These are phyloP conservation scores for Candida coquimbonensis DNA, from an alignment of 805 yeast species.

Conservation along the genomic window DNA sequence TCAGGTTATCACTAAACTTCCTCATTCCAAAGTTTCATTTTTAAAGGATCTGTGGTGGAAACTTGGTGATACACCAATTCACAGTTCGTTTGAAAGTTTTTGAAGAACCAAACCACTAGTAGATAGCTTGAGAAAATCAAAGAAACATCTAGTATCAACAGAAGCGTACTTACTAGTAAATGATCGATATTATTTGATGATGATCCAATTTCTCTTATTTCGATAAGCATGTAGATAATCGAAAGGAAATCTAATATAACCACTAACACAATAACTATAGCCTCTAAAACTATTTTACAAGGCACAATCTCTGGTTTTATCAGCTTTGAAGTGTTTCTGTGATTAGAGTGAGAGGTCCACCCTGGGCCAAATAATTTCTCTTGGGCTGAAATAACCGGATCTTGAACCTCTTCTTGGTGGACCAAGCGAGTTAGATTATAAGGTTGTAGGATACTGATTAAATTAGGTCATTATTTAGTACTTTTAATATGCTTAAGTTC, in stretches of 20 bases:
- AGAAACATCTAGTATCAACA: neutral
- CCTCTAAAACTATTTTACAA: neutral
- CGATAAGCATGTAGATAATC: neutral
- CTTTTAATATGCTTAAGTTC: too few species aligned
- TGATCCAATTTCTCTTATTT: neutral
- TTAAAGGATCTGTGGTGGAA: neutral
- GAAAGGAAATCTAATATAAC: neutral
- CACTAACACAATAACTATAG: neutral
- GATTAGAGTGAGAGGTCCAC: too few species aligned
- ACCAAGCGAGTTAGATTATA: too few species aligned
- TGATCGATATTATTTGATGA: too few species aligned
- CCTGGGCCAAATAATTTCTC: neutral
- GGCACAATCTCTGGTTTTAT: neutral
- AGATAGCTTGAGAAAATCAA: neutral
- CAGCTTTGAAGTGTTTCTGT: neutral
- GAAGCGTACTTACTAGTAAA: neutral
- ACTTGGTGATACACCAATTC: neutral
- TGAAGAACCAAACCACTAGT: neutral
- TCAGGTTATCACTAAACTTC: too few species aligned
- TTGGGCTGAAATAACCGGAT: neutral
- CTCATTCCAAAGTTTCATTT: neutral
- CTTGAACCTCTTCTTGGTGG: too few species aligned
- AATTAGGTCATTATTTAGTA: too few species aligned
- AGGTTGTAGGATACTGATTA: too few species aligned
- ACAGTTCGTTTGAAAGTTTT: neutral